Base-by-base conservation (phyloP, 139 green algal genomes). In the Raphidocelis subcapitata region DNA sequence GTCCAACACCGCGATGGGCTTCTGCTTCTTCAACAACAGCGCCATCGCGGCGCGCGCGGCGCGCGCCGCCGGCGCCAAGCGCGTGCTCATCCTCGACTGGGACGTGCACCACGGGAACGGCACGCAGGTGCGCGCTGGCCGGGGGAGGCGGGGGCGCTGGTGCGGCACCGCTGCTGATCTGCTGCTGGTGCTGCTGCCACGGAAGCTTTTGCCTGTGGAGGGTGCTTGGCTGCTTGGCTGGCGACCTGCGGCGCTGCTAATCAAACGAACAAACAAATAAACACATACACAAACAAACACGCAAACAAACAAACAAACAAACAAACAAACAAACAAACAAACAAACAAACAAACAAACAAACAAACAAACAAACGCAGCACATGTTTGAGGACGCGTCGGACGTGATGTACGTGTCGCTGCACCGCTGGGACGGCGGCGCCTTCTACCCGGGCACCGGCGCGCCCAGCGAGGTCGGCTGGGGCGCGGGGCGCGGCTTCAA, bases 21-120 rank as follows among this genome's bases (percentile, higher is more conserved):
- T 97, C 79, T 97, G 92, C 85, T 94, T 94, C 72, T 95, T 88
- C 88, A 96, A 97, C 86, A 93, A 85, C 56, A 80, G 80, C 24
- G 84, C 80, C 15, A 80, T 89, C 37, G 84, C 88, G n/a, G 88
- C 85, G 21, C 65, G 81, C 3, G 85, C 84, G 23, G 84, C 85
- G 1, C 82, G 84, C 59, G 31, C 54, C 28, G 67, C 65, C 3
- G 74, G 73, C 24, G 84, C 79, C 2, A 61, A 83, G 63, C 74
- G 82, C 0, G 85, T 94, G 47, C 56, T 97, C 49, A 87, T 96
- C 51, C 63, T 94, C 49, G 88, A 95, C 79, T 94, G 83, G 84
- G 85, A 90, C 72, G 87, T 95, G 51, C 91, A 96, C 75, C 91
- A 96, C 72, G 91, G 90, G 63, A 92, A 92, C 36, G 87, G 86